Percentiles rank a stretch among this genome's conserved stretches.
These are phyloP conservation scores for Mycena olivaceomarginata DNA, from an alignment of 768 basidiomycete species.

Conservation along the genomic window DNA sequence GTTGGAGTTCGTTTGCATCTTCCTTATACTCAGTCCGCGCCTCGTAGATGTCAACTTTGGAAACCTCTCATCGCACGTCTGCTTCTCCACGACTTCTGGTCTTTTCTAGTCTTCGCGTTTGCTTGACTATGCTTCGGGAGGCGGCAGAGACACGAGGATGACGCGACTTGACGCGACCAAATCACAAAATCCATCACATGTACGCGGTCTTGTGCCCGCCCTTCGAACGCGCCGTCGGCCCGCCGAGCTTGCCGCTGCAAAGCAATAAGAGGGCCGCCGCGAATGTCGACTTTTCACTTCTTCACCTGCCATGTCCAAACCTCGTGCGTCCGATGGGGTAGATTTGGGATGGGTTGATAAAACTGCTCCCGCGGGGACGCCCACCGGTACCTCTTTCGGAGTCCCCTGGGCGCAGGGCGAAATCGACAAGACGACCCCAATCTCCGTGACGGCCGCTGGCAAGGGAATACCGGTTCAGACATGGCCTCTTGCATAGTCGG, in stretches of 20 bases:
- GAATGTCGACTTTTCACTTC: background rate
- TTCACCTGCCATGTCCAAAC: conserved; percentile 36
- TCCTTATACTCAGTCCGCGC: too few species aligned
- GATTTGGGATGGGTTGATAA: conserved; percentile 58
- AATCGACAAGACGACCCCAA: conserved; percentile 59
- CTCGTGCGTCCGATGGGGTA: conserved; percentile 48
- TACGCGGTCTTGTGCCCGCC: conserved; percentile 33
- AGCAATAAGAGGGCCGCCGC: conserved; percentile 17
- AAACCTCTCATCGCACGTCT: background rate
- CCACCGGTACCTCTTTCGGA: conserved; percentile 60
- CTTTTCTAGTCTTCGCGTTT: background rate
- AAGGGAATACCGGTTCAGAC: conserved; percentile 53
- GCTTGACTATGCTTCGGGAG: background rate
- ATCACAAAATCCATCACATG: conserved; percentile 30
- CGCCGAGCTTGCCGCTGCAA: conserved; percentile 9
- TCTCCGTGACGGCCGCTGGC: conserved; percentile 46
- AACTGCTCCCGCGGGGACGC: conserved; percentile 50
- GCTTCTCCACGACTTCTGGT: background rate
- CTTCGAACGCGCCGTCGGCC: conserved; percentile 29
- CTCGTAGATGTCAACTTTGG: background rate
- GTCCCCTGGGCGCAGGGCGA: conserved; percentile 60
- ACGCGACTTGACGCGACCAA: background rate
- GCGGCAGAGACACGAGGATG: background rate
- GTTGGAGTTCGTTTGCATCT: too few species aligned
- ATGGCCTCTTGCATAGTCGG: conserved; percentile 62